Evolutionary conservation across 2,329 filamentous ascomycete genomes (phyloP), one percentile per base, ranked within the genome.

Genomic region (Fusarium luffae): DNA sequence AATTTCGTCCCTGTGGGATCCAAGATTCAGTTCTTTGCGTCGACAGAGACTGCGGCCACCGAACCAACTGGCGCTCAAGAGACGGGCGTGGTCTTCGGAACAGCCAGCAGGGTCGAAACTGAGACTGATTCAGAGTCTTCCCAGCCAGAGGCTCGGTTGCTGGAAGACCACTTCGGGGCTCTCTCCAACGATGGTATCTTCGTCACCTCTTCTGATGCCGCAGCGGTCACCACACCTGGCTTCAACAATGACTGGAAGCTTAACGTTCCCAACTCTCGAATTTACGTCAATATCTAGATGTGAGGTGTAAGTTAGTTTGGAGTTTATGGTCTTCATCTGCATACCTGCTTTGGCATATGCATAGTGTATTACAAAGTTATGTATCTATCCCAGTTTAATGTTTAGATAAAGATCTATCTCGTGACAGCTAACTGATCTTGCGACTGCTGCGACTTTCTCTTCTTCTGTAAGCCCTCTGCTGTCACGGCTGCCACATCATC

Each of bases 21-120:
- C 16, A 85, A 80, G 49, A 85, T 95, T 21, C 88, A 91, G 74
- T 93, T 92, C 75, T 89, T 91, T 70, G 82, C 87, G 34, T 79
- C 82, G 4, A 70, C 77, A 10, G 75, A 73, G 25, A 70, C 74
- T 18, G 54, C 74, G 1, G 60, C 74, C 3, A 59, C 79, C 75
- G 48, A 69, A 74, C 62, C 68, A 21, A 49, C 61, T 4, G 59
- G 59, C 4, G 30, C n/a, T 4, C 27, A 63, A 9, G 41, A 60
- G 3, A 66, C 69, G 1, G 74, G 72, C 3, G 48, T 79, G 12
- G 72, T 77, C 4, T 82, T 82, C 55, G 79, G 81, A 46, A 76
- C 79, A 13, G 72, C 79, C 16, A 70, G 71, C 25, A 61, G 58
- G n/a, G 27, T 59, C 8, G 59, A 66, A 54, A n/a, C 54, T 30